Conservation (phyloP, 148 eudicot genomes). For the Simmondsia chinensis region DNA sequence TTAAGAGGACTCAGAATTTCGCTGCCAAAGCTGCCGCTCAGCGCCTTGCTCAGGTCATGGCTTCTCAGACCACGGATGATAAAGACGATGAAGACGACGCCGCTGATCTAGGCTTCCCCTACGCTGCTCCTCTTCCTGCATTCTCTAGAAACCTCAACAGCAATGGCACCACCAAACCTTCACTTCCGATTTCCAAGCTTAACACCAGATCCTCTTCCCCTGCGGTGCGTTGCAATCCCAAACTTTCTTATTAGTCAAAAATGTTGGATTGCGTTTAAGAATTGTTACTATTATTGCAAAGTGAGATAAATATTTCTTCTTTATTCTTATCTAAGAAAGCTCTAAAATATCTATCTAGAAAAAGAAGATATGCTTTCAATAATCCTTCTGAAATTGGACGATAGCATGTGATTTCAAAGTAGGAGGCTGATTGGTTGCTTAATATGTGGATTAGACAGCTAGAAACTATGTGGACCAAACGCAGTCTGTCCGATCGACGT, state of each 20-base stretch:
- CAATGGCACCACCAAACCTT: constrained; percentile 11
- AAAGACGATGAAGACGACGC: constrained; percentile 46
- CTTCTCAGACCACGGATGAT: constrained; percentile 49
- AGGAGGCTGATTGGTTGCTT: neutral
- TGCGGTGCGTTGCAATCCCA: constrained; percentile 17
- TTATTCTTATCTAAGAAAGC: too few relatives aligned
- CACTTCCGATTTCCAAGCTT: constrained; percentile 5
- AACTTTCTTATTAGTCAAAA: too few relatives aligned
- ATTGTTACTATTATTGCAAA: neutral
- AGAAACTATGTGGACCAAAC: constrained; percentile 32
- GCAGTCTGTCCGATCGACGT: constrained; percentile 26
- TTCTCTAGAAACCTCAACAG: constrained; percentile 19
- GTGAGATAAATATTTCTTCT: neutral
- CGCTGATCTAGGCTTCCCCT: constrained; percentile 30
- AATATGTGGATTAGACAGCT: constrained; percentile 23
- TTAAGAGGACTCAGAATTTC: constrained; percentile 71
- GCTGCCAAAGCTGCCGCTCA: constrained; percentile 92
- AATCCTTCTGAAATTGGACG: too few relatives aligned
- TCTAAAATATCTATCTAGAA: too few relatives aligned
- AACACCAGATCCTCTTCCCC: constrained; percentile 44
- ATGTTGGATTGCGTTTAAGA: too few relatives aligned
- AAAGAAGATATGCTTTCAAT: too few relatives aligned
- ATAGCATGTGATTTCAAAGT: too few relatives aligned
- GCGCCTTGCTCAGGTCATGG: constrained; percentile 90
- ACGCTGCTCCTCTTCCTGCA: constrained; percentile 27